phyloP scores from a whole-genome alignment of 2,329 filamentous ascomycete species.

The Metarhizium robertsii region DNA sequence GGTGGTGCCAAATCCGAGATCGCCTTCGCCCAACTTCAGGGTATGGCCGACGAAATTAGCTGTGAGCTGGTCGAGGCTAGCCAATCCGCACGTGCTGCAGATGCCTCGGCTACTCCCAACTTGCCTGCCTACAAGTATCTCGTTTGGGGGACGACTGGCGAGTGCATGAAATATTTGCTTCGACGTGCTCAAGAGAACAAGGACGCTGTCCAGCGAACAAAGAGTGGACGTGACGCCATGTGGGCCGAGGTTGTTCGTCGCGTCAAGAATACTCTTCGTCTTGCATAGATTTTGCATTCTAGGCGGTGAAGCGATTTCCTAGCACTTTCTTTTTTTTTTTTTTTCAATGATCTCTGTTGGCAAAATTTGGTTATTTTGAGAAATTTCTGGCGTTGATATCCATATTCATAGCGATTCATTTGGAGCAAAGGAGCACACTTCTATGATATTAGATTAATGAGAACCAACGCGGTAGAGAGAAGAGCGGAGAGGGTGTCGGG shows the following conservation, averaged over 20 bases:
- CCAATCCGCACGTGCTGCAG: constrained; percentile 17
- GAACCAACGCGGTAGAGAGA: not conserved
- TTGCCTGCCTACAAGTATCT: constrained; percentile 63
- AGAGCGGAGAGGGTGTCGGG: not conserved
- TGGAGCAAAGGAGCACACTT: not conserved
- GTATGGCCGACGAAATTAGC: constrained; percentile 92
- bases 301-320: not conserved
- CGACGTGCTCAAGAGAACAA: constrained; percentile 57
- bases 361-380: not conserved
- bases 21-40: constrained; percentile 64
- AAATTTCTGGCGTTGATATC: not conserved
- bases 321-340: not conserved
- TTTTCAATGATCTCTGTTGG: not conserved
- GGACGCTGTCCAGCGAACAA: constrained; percentile 57
- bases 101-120: constrained; percentile 15
- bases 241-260: constrained; percentile 51
- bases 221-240: constrained; percentile 53
- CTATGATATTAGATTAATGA: not conserved
- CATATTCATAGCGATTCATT: constrained; percentile 1
- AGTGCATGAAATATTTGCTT: constrained; percentile 80
- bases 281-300: constrained; percentile 1
- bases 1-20: constrained; percentile 30
- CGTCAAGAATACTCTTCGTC: constrained; percentile 28
- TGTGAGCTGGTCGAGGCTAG: constrained; percentile 43
- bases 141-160: constrained; percentile 60